phyloP scores from a whole-genome alignment of 1,139 yeast species.

The Saccharomyces pastorianus region DNA sequence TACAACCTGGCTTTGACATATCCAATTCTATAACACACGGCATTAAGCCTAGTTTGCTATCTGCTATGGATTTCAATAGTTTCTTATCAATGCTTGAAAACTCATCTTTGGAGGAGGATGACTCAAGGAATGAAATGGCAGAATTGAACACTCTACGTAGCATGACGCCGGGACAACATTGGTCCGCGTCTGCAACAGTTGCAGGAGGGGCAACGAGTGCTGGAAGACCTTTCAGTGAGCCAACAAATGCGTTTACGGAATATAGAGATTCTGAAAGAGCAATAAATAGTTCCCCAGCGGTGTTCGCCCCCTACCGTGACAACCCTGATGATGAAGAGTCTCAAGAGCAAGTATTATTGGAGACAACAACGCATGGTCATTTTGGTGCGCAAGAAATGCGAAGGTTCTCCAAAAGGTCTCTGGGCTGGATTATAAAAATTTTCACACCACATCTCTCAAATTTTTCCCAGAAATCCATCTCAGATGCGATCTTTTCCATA shows the following conservation, averaged over 20 bases:
- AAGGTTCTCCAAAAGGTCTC: conserved; percentile 7
- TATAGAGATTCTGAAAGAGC: neutral
- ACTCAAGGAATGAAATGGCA: conserved; percentile 2
- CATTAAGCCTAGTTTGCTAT: conserved; percentile 26
- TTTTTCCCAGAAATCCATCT: conserved; percentile 17
- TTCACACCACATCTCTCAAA: conserved; percentile 26
- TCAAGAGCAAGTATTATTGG: neutral
- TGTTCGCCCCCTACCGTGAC: conserved; percentile 23
- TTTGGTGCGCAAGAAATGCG: conserved; percentile 1
- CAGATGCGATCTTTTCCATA: conserved; percentile 22
- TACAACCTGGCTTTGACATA: conserved; percentile 2
- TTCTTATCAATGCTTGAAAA: conserved; percentile 23
- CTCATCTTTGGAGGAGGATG: conserved; percentile 9
- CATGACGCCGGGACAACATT: neutral
- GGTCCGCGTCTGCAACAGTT: neutral
- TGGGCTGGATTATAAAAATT: conserved; percentile 11
- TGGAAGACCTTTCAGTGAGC: conserved; percentile 20
- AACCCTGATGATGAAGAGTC: conserved; percentile 11
- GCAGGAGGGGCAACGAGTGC: neutral
- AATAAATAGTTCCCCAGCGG: conserved; percentile 20
- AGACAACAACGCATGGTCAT: neutral
- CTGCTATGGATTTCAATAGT: conserved; percentile 27
- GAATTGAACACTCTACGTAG: conserved; percentile 6
- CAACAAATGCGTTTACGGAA: conserved; percentile 5
- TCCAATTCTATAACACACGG: conserved; percentile 9